phyloP scores from a whole-genome alignment of 1,284 basidiomycete species.

The Laetiporus sulphureus region DNA sequence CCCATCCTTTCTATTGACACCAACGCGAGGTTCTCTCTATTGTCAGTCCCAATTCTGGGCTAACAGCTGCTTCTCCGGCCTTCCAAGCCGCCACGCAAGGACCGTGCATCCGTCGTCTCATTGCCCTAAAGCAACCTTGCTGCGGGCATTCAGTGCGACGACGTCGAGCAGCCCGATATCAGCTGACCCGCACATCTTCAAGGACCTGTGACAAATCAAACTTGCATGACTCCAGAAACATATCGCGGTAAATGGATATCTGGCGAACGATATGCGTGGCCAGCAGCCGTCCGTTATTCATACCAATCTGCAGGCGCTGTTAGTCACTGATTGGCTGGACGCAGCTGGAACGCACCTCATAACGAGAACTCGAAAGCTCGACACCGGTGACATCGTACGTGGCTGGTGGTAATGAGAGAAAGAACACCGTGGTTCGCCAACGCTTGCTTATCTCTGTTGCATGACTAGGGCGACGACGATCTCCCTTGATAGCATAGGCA shows the following conservation, averaged over 20 bases:
- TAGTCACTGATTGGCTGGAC: too few relatives aligned
- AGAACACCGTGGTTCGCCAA: too few relatives aligned
- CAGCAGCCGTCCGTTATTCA: conserved; percentile 24
- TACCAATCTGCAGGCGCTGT: too few relatives aligned
- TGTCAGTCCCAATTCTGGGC: conserved; percentile 36
- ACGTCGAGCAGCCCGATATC: conserved; percentile 28
- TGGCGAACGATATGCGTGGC: conserved; percentile 25
- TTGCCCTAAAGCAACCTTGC: conserved; percentile 31
- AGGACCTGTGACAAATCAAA: conserved; percentile 28
- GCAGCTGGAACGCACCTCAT: too few relatives aligned
- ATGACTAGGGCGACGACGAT: too few relatives aligned
- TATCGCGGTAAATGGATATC: conserved; percentile 24
- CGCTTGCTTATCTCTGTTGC: too few relatives aligned
- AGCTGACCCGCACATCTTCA: conserved; percentile 28
- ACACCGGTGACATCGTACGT: too few relatives aligned
- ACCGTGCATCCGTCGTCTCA: conserved; percentile 33
- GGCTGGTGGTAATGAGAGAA: too few relatives aligned
- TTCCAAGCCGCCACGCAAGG: conserved; percentile 24
- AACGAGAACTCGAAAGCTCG: too few relatives aligned
- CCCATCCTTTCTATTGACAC: conserved; percentile 21
- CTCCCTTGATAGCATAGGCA: too few relatives aligned
- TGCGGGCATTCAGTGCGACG: conserved; percentile 29
- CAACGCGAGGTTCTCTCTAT: conserved; percentile 28
- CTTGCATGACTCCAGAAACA: conserved; percentile 26
- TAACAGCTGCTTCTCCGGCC: conserved; percentile 21